These are phyloP conservation scores for Aspergillus melleus DNA, from an alignment of 2,329 filamentous ascomycete genomes.

Conservation along the genomic window DNA sequence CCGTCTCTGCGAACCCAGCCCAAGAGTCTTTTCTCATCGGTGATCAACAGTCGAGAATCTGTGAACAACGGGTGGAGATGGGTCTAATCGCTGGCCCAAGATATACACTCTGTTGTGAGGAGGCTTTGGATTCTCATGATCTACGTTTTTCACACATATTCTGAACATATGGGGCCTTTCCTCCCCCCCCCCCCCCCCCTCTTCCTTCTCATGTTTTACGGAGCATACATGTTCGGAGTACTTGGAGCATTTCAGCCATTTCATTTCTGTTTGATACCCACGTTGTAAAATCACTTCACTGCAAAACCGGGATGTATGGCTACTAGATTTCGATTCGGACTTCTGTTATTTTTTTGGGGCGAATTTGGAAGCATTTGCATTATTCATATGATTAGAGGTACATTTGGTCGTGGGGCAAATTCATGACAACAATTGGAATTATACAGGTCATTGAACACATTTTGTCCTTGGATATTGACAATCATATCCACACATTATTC, in stretches of 20 bases:
- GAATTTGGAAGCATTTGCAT: constrained; percentile 36
- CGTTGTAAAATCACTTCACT: neutral
- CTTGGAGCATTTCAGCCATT: neutral
- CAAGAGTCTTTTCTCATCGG: constrained; percentile 23
- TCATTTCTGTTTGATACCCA: neutral
- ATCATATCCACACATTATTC: neutral
- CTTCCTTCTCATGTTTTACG: neutral
- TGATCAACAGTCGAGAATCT: constrained; percentile 26
- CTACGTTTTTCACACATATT: neutral
- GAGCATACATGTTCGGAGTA: neutral
- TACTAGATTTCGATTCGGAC: neutral
- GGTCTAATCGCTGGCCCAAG: constrained; percentile 38
- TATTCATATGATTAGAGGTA: neutral
- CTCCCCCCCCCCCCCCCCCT: too few species aligned
- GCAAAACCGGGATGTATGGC: neutral
- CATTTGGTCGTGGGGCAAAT: constrained; percentile 51
- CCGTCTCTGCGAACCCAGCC: constrained; percentile 16
- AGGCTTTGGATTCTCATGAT: neutral
- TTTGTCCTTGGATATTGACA: neutral
- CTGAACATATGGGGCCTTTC: too few species aligned
- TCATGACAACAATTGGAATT: neutral
- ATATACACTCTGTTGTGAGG: neutral
- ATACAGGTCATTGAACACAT: neutral
- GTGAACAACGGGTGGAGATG: constrained; percentile 39
- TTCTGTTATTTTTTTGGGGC: neutral